Evolutionary conservation across 257 asterid genomes (phyloP), one percentile per base, ranked within the genome.

Genomic region (Buddleja alternifolia): DNA sequence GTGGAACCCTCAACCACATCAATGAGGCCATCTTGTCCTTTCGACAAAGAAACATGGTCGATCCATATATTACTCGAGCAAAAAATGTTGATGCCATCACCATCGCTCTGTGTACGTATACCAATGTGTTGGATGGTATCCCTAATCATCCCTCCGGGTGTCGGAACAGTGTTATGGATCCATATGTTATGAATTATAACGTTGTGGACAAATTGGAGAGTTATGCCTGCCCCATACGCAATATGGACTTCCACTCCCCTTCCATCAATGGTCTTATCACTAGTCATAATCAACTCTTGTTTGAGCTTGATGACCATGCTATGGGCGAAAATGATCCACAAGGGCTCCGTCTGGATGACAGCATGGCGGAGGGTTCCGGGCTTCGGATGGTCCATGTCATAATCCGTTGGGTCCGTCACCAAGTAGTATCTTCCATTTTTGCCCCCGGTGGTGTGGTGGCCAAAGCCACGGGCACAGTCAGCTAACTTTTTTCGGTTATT

Each of bases 1-100:
- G 97, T 92, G 53, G 98, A 92, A 4, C 88, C 98, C 84, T 80
- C 83, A 66, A 92, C 78, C 23, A 85, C 96, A 40, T 92, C 98
- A 14, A 89, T 48, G 48, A 89, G 96, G 0, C 98, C 98, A 50
- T 92, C 98, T 0, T 75, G 70, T 34, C 77, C 84, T 34, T 37
- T 82, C 0, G 92, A 45, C 41, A 89, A 61, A 0, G 97, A 84
- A 39, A 76, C 77, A 10, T 92, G 98, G 74, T 89, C 98, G 42
- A 89, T 82, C 96, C 98, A 89, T 0, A 92, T 15, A 14, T 71
- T 77, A 74, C 40, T 87, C 1, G 95, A 68, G 40, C 89, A 71
- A 9, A 46, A 91, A 7, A 91, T 54, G 29, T 75, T 80, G 34
- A 88, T 83, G 5, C 84, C 96, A 34, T 92, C 98, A 10, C 98